A percentile compares a stretch with the other conserved stretches of the same genome.
These are phyloP conservation scores for Immersiporthe knoxdaviesiana DNA, from an alignment of 2,329 filamentous ascomycete genomes.

Conservation along the genomic window DNA sequence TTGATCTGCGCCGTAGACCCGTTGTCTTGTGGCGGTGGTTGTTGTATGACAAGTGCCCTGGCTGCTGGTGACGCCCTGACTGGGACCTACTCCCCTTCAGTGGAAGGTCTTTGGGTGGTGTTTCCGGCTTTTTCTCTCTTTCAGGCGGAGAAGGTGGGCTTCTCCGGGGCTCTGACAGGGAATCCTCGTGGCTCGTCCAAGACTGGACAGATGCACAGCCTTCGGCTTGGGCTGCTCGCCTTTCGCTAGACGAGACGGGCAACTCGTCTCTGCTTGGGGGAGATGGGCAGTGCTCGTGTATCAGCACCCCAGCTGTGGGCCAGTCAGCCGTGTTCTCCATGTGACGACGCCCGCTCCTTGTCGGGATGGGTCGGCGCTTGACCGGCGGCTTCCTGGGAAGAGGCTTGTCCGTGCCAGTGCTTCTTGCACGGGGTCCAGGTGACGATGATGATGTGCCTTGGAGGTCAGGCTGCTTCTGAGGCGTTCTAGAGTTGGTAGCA, in stretches of 20 bases:
- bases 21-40: constrained; percentile 22
- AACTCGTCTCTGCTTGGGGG: background rate
- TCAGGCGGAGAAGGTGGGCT: constrained; percentile 10
- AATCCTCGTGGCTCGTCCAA: background rate
- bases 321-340: constrained; percentile 30
- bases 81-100: background rate
- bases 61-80: constrained; percentile 1
- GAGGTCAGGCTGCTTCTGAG: constrained; percentile 8
- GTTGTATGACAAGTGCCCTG: constrained; percentile 18
- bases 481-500: background rate
- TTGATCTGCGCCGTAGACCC: constrained; percentile 7
- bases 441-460: constrained; percentile 9
- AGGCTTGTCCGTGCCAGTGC: constrained; percentile 11
- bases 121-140: constrained; percentile 10
- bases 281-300: constrained; percentile 23
- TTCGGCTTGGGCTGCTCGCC: no score
- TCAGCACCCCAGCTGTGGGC: constrained; percentile 30
- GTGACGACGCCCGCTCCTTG: constrained; percentile 27
- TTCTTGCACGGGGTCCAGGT: background rate
- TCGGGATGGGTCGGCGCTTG: constrained; percentile 19
- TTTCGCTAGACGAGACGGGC: background rate
- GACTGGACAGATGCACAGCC: background rate
- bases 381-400: constrained; percentile 11
- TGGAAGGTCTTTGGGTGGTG: constrained; percentile 21
- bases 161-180: background rate